phyloP scores from a whole-genome alignment of 192 early-diverging fungal species.

The Dissophora globulifera region DNA sequence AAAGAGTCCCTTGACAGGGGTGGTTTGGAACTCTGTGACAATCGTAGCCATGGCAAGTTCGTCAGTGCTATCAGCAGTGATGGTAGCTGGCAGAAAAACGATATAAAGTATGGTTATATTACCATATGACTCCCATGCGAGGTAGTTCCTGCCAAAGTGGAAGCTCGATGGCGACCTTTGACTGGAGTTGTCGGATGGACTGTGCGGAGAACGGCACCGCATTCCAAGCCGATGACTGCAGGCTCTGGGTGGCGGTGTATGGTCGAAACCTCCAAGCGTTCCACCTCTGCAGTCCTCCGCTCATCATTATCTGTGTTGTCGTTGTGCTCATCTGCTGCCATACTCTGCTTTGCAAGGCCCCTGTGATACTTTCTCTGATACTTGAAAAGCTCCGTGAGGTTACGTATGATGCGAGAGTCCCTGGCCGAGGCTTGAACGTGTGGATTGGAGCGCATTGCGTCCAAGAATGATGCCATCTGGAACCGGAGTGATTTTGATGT shows the following conservation, averaged over 20 bases:
- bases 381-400: constrained; percentile 59
- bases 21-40: constrained; percentile 7
- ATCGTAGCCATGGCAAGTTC: neutral
- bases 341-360: constrained; percentile 13
- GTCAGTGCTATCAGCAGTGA: too few species aligned
- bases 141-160: constrained; percentile 23
- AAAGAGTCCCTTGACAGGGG: constrained; percentile 8
- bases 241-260: constrained; percentile 1
- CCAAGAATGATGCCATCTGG: constrained; percentile 57
- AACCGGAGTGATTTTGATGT: constrained; percentile 59
- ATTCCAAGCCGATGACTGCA: neutral
- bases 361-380: constrained; percentile 45
- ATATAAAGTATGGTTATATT: too few species aligned
- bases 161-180: constrained; percentile 30
- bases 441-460: constrained; percentile 53
- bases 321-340: constrained; percentile 10
- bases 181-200: neutral
- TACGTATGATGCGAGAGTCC: constrained; percentile 60
- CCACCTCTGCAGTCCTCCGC: neutral
- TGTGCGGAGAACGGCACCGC: neutral
- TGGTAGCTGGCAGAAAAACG: too few species aligned
- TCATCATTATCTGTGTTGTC: too few species aligned
- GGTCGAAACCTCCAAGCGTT: constrained; percentile 1
- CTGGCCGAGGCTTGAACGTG: constrained; percentile 45
- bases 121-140: neutral